Base-by-base conservation (phyloP, 2,329 filamentous ascomycete genomes). In the Calycina herbarum region DNA sequence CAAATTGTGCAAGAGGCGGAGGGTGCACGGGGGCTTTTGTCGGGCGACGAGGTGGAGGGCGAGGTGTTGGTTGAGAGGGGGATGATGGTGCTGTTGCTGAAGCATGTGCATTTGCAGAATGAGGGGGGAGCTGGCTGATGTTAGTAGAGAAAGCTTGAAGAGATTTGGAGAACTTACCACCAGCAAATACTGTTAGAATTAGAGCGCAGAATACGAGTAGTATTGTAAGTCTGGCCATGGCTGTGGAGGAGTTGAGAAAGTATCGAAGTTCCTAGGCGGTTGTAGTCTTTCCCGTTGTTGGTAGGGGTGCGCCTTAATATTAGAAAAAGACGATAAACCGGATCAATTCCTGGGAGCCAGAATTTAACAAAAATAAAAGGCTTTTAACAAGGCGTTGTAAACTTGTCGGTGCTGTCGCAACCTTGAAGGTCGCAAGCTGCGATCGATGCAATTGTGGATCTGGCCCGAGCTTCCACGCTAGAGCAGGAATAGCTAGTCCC, bases 21-120 rank as follows among this genome's bases (percentile, higher is more conserved):
- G 67, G 71, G 78, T 73, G 73, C 79, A 77, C 63, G 72, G 20
- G 72, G 61, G 8, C 66, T 45, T 59, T 70, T 69, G 8, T 71
- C 63, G 17, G 65, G 61, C 20, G 51, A 69, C 59, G 71, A 66
- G 61, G 24, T n/a, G 4, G 51, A 6, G 6, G 35, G 35, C n/a
- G 73, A 71, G 66, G 65, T 71, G 68, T 69, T 75, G 66, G 68
- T 75, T 67, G 72, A 84, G 10, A 89, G 82, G 15, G 84, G 81
- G 73, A 89, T 87, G 73, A 89, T 87, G 70, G 86, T 89, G 81
- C 85, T 87, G 79, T 89, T 89, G 71, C 85, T 86, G 79, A 88
- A 88, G 79, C 87, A 89, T 71, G 86, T 89, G 79, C 87, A 89
- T 82, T 89, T 89, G 81, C 87, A 89, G 76, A 89, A 89, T 1